These are phyloP conservation scores for Aspergillaceae sp. DNA, from an alignment of 2,329 filamentous ascomycete genomes.

Conservation along the genomic window DNA sequence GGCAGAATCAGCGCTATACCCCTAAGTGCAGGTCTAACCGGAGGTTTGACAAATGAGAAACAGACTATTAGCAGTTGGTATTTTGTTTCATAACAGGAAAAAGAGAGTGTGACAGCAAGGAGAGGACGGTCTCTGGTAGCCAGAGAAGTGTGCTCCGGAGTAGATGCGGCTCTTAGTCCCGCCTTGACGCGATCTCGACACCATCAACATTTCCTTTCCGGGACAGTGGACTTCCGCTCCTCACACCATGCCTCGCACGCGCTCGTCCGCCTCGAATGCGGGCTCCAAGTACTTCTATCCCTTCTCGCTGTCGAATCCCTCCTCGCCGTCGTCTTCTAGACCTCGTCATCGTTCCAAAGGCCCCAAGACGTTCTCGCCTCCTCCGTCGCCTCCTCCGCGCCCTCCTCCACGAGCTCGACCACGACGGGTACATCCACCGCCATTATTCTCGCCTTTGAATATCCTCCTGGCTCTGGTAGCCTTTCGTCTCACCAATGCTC, in stretches of 20 bases:
- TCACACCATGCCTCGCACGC: too few relatives aligned
- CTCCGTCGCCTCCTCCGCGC: slow-evolving; percentile 6
- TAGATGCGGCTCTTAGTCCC: too few relatives aligned
- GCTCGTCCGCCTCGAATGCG: too few relatives aligned
- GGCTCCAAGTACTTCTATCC: slow-evolving; percentile 6
- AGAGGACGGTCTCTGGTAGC: too few relatives aligned
- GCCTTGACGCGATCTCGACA: too few relatives aligned
- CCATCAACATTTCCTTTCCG: too few relatives aligned
- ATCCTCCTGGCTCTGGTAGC: slow-evolving; percentile 44
- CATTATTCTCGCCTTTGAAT: slow-evolving; percentile 4
- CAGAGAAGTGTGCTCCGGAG: too few relatives aligned
- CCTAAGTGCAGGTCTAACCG: slow-evolving; percentile 16
- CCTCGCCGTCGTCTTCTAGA: slow-evolving; percentile 13
- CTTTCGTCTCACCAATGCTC: slow-evolving; percentile 70
- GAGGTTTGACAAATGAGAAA: background rate
- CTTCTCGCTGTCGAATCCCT: too few relatives aligned
- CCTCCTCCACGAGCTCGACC: slow-evolving; percentile 1
- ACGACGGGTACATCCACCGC: background rate
- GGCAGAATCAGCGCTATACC: slow-evolving; percentile 7
- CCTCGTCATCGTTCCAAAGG: slow-evolving; percentile 14
- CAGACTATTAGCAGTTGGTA: background rate
- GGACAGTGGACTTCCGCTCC: too few relatives aligned
- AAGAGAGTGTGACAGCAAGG: too few relatives aligned
- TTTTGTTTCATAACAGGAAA: background rate
- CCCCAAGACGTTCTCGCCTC: background rate